Percentiles rank a stretch among this genome's conserved stretches.
These are phyloP conservation scores for Suillus brevipes DNA, from an alignment of 768 basidiomycete species.

Conservation along the genomic window DNA sequence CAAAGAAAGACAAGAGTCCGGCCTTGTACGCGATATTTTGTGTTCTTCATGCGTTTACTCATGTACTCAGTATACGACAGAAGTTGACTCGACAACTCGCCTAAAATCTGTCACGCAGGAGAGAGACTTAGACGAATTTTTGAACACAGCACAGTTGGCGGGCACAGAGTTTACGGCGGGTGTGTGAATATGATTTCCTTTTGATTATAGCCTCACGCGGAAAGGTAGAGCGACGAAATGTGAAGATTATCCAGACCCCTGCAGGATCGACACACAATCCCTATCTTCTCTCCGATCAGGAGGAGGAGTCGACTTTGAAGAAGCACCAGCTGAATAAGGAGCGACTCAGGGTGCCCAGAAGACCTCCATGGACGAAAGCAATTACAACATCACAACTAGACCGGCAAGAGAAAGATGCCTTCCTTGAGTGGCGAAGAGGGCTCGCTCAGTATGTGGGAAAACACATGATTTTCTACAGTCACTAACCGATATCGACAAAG, in stretches of 20 bases:
- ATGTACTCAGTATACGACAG: constrained; percentile 66
- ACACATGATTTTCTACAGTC: not conserved
- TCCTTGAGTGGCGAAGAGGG: constrained; percentile 90
- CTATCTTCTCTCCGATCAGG: constrained; percentile 77
- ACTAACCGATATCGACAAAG: constrained; percentile 39
- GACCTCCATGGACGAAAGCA: constrained; percentile 85
- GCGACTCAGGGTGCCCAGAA: constrained; percentile 81
- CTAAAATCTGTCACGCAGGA: constrained; percentile 96
- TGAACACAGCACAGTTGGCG: constrained; percentile 92
- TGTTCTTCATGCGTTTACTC: not conserved
- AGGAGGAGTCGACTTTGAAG: constrained; percentile 72
- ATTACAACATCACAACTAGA: constrained; percentile 83
- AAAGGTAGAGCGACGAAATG: constrained; percentile 67
- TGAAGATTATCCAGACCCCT: constrained; percentile 70
- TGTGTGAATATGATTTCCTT: constrained; percentile 34
- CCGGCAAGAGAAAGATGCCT: constrained; percentile 83
- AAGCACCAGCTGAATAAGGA: constrained; percentile 75
- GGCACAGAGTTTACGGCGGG: constrained; percentile 96
- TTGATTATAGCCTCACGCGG: not conserved
- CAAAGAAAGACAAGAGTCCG: constrained; percentile 42
- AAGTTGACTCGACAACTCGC: constrained; percentile 63
- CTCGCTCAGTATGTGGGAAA: constrained; percentile 75
- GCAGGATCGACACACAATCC: constrained; percentile 67
- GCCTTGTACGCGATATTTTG: constrained; percentile 52
- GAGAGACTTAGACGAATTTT: constrained; percentile 91